phyloP scores from a whole-genome alignment of 2,329 filamentous ascomycete species.

The Botrytis hyacinthi region DNA sequence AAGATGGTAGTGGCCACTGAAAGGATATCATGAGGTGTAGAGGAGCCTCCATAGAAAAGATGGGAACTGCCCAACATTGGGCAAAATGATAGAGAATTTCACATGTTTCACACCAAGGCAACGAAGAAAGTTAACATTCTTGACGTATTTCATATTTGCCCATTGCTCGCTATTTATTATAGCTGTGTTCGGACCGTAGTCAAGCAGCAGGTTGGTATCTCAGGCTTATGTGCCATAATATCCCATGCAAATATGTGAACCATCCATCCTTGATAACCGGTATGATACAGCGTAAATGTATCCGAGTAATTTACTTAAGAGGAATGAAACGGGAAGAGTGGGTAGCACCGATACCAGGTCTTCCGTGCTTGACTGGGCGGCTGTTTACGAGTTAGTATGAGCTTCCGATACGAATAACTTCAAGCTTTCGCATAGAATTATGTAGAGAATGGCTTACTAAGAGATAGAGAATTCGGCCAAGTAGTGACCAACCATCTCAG shows the following conservation, averaged over 20 bases:
- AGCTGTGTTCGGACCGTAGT: slow-evolving; percentile 14
- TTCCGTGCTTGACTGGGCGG: slow-evolving; percentile 99
- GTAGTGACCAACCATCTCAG: slow-evolving; percentile 99
- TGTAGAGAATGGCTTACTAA: slow-evolving; percentile 69
- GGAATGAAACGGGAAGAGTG: slow-evolving; percentile 99
- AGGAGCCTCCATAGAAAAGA: neutral
- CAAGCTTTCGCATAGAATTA: neutral
- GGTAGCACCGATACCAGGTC: slow-evolving; percentile 99
- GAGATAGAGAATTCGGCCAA: slow-evolving; percentile 99
- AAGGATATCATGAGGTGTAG: neutral
- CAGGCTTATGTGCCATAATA: slow-evolving; percentile 5
- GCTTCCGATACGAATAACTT: neutral
- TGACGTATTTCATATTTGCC: slow-evolving; percentile 15
- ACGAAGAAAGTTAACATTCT: neutral
- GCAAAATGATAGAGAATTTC: neutral
- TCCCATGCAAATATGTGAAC: slow-evolving; percentile 11
- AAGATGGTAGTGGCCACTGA: neutral
- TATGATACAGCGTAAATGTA: slow-evolving; percentile 28
- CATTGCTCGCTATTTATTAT: slow-evolving; percentile 14
- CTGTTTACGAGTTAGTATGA: slow-evolving; percentile 47
- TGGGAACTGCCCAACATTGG: neutral
- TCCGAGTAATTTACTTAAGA: slow-evolving; percentile 74
- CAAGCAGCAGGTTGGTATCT: slow-evolving; percentile 1
- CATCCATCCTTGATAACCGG: slow-evolving; percentile 23
- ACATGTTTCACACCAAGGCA: neutral